Evolutionary conservation across 208 protist genomes (phyloP), one percentile per base, ranked within the genome.

Genomic region (Acanthamoeba sp.): DNA sequence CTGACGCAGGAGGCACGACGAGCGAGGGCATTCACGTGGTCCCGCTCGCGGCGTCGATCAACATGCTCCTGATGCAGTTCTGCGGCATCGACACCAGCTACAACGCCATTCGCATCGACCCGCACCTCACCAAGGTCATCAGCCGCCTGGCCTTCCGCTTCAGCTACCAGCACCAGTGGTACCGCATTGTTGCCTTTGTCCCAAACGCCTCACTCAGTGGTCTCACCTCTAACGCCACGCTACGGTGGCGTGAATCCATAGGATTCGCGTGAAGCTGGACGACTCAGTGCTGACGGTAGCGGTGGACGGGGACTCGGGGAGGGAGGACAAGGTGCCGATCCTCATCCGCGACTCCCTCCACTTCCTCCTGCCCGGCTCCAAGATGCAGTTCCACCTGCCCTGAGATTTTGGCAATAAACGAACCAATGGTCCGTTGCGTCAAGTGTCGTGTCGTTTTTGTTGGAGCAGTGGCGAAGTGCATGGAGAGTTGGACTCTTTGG

Each of bases 11-110:
- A 4, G 95, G 95, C 4, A 95, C 85, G 34, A 96, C 95, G 16
- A 59, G 71, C 40, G 94, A 95, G 55, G 95, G 95, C 29, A 95
- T 96, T 48, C 95, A 96, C 59, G 52, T 78, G 0, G 88, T 82
- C 18, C 93, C 87, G 20, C 94, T 96, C 91, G 95, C 95, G 16
- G 95, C 93, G 10, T 94, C 94, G 27, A 71, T 96, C 48, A 93
- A 94, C 59, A 95, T 96, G 73, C 48, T 96, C 12, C 48, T 84
- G 29, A 48, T 78, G 38, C 69, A 73, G 73, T 94, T 96, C 76
- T 90, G 45, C 34, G 95, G 95, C 34, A 89, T 96, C 40, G 55
- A 95, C 27, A 71, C 93, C 16, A 94, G 84, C 84, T 71, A 38
- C 32, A 90, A 90, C 55, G 84, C 84, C 84, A 66, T 90, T 24